Evolutionary conservation across 495 filamentous ascomycete genomes (phyloP).

Genomic region (Trichoderma parareesei): DNA sequence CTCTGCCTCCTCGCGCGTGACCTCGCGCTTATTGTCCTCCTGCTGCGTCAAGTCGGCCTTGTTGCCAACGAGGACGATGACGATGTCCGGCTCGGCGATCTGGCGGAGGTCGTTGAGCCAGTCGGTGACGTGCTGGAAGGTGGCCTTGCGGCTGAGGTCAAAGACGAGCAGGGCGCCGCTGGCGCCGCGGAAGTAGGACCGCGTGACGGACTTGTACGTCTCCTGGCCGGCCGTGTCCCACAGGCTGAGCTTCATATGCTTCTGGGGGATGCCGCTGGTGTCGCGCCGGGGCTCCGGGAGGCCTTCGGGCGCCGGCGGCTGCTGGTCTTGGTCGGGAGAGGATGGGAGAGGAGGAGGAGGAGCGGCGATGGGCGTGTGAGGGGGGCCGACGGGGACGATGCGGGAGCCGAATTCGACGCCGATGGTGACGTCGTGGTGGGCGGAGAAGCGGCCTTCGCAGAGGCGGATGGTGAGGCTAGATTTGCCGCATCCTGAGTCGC

Average conservation of each 20-base stretch:
- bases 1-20: slow-evolving; percentile 69
- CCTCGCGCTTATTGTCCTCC: slow-evolving; percentile 58
- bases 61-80: slow-evolving; percentile 91
- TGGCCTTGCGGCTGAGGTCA: slow-evolving; percentile 80
- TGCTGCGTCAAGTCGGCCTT: slow-evolving; percentile 70
- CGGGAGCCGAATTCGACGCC: slow-evolving; percentile 95
- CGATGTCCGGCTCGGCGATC: slow-evolving; percentile 89
- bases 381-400: slow-evolving; percentile 85
- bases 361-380: slow-evolving; percentile 35
- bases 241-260: slow-evolving; percentile 67
- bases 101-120: slow-evolving; percentile 90
- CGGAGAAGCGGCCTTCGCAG: slow-evolving; percentile 91
- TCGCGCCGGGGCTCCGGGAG: slow-evolving; percentile 28
- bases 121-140: slow-evolving; percentile 73
- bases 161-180: slow-evolving; percentile 90
- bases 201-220: slow-evolving; percentile 90
- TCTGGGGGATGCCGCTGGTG: slow-evolving; percentile 38
- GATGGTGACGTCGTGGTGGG: slow-evolving; percentile 93
- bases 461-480: slow-evolving; percentile 84
- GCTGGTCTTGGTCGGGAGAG: slow-evolving; percentile 17
- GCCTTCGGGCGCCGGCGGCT: slow-evolving; percentile 16
- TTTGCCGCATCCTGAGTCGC: slow-evolving; percentile 91
- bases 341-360: slow-evolving; percentile 25
- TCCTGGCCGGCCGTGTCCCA: slow-evolving; percentile 99
- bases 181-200: slow-evolving; percentile 90